Percentiles rank a stretch among this genome's conserved stretches.
Conservation (phyloP, 176 grass and related monocot species). For the Dactylis glomerata region DNA sequence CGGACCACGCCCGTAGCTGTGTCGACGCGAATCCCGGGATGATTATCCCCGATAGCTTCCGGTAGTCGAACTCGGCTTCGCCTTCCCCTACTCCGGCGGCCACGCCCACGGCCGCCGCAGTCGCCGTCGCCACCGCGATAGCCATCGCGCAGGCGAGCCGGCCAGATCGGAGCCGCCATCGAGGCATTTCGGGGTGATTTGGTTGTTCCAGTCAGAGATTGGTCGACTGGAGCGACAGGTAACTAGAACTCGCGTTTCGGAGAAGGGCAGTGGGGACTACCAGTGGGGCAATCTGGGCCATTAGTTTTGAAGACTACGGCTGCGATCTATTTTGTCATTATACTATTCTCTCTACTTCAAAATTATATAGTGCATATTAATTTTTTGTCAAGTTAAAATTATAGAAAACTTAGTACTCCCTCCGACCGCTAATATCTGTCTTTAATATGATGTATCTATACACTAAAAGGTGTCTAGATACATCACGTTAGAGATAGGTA, state of each 20-base stretch:
- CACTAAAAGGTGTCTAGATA: too few species aligned
- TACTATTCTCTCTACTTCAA: too few species aligned
- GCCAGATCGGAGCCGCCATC: conserved; percentile 28
- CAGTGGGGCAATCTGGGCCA: conserved; percentile 17
- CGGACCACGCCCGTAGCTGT: conserved; percentile 97
- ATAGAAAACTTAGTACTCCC: too few species aligned
- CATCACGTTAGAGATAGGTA: too few species aligned
- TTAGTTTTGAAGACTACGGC: conserved; percentile 3
- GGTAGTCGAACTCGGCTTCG: conserved; percentile 54
- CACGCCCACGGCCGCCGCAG: neutral
- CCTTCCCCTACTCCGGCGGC: conserved; percentile 24
- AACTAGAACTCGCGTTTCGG: neutral
- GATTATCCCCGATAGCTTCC: conserved; percentile 91
- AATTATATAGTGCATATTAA: too few species aligned
- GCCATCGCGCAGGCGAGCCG: conserved; percentile 21
- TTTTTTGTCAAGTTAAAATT: too few species aligned
- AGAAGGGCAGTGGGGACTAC: neutral
- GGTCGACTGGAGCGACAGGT: neutral
- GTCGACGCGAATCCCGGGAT: conserved; percentile 96
- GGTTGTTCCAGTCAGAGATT: neutral
- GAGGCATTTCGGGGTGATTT: conserved; percentile 29
- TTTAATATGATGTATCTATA: too few species aligned
- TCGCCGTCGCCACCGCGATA: neutral
- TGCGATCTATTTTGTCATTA: neutral
- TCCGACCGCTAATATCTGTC: too few species aligned